Evolutionary conservation across 192 early-diverging fungal genomes (phyloP), one percentile per base, ranked within the genome.

Genomic region (Coemansia sp.): DNA sequence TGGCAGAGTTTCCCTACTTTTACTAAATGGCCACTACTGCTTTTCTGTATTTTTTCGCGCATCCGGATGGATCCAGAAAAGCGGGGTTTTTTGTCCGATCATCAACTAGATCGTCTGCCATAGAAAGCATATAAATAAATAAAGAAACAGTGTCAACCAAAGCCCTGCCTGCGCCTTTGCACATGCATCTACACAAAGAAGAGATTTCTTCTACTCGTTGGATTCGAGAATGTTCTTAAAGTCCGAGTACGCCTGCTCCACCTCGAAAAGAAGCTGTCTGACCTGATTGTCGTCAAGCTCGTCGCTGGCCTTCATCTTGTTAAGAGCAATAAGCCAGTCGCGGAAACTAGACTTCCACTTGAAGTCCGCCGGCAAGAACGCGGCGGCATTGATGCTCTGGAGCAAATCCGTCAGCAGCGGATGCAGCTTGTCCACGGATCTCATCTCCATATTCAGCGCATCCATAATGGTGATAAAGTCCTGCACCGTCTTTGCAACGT

Each of bases 391-490:
- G 39, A 99, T 76, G 52, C 87, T 87, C 75, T 96, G 92, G 64
- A 99, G 85, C 41, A 99, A 67, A 44, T 97, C 95, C 8, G 86
- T 87, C 19, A 99, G 67, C 41, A 92, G 76, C 18, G 94, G 95
- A 63, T 99, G 97, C 16, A 99, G 78, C 62, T 95, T 88, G 72
- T 99, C 97, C 1, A 94, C 93, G 1, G 94, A 95, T 4, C 87
- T 81, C 68, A 91, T 86, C 56, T 92, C 89, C 56, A 99, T 72
- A 65, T 89, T 92, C 18, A 99, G 84, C 9, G 87, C 86, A 76
- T 99, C 95, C 92, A 96, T 91, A 0, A 92, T 82, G 2, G 95
- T 99, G 64, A 97, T 97, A 72, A 97, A 99, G 61, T 86, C 86
- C 85, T 92, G 84, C 4, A 82, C 42, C 2, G 89, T 92, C 69